Percentiles rank a stretch among this genome's conserved stretches.
Evolutionary conservation across 2,329 filamentous ascomycete species (phyloP).

Genomic region (Colletotrichum cereale): DNA sequence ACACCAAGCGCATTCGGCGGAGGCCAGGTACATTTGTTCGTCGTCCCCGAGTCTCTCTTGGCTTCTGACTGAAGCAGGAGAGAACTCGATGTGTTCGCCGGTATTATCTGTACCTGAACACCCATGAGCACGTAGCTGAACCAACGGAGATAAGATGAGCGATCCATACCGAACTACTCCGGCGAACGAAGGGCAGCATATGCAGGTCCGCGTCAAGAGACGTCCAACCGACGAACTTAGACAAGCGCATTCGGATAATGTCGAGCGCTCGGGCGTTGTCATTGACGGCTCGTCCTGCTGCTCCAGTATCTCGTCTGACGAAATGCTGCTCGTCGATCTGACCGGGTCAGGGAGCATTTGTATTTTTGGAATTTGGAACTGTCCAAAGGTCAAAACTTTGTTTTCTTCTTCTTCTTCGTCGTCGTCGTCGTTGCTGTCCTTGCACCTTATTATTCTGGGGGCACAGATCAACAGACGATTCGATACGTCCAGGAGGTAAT

Average conservation of each 20-base stretch:
- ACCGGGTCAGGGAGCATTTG: not conserved
- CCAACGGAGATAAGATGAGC: not conserved
- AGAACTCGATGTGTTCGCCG: not conserved
- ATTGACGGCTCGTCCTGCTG: constrained; percentile 5
- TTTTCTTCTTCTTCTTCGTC: not conserved
- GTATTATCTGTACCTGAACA: constrained; percentile 7
- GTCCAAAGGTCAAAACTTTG: not conserved
- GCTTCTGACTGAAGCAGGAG: not conserved
- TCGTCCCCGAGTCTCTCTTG: not conserved
- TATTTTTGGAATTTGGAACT: not conserved
- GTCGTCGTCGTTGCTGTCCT: not conserved
- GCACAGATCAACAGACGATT: constrained; percentile 8
- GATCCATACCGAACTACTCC: not conserved
- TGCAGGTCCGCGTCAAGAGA: constrained; percentile 5
- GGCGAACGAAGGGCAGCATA: not conserved
- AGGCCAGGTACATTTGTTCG: not conserved
- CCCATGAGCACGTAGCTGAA: not conserved
- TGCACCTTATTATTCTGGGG: not conserved
- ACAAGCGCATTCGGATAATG: constrained; percentile 20
- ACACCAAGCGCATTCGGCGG: constrained; percentile 4
- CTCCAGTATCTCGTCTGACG: constrained; percentile 6
- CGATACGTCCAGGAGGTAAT: constrained; percentile 2
- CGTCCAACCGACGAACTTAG: not conserved
- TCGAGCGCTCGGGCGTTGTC: not conserved
- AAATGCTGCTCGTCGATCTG: constrained; percentile 3